phyloP scores from a whole-genome alignment of 2,329 filamentous ascomycete genomes.

The Grosmannia huntii region DNA sequence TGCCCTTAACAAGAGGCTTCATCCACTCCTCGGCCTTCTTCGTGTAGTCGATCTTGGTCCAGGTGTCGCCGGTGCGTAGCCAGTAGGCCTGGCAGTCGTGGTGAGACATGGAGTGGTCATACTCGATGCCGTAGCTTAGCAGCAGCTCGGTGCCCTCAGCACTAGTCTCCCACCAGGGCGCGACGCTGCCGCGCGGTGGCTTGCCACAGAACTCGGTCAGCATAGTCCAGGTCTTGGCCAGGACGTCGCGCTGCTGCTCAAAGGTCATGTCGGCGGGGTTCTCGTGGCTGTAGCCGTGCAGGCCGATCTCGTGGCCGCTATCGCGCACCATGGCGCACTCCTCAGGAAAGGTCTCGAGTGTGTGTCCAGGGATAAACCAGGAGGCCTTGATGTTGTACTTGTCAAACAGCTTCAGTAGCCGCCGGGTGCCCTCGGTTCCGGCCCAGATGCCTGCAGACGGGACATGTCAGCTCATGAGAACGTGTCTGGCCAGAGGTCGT shows the following conservation, averaged over 20 bases:
- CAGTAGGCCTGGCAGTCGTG: slow-evolving; percentile 54
- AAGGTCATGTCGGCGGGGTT: slow-evolving; percentile 43
- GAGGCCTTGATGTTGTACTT: slow-evolving; percentile 59
- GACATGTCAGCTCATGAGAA: neutral
- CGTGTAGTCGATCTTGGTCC: slow-evolving; percentile 56
- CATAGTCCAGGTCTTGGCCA: slow-evolving; percentile 61
- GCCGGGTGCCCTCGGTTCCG: slow-evolving; percentile 50
- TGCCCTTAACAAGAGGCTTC: slow-evolving; percentile 48
- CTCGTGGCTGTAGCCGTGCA: slow-evolving; percentile 25
- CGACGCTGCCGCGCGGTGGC: slow-evolving; percentile 58
- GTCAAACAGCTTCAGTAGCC: slow-evolving; percentile 57
- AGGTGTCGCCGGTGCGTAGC: slow-evolving; percentile 48
- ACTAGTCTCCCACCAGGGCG: slow-evolving; percentile 63
- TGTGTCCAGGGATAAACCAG: slow-evolving; percentile 38
- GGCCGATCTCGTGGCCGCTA: slow-evolving; percentile 35
- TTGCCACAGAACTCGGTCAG: slow-evolving; percentile 61
- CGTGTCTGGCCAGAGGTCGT: neutral
- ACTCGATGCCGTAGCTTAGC: slow-evolving; percentile 54
- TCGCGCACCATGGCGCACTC: slow-evolving; percentile 30
- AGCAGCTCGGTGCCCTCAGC: slow-evolving; percentile 54
- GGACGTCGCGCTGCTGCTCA: slow-evolving; percentile 62
- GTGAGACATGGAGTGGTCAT: slow-evolving; percentile 55
- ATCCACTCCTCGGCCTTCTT: slow-evolving; percentile 52
- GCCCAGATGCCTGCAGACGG: slow-evolving; percentile 39
- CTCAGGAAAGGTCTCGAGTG: slow-evolving; percentile 35